Evolutionary conservation across 768 basidiomycete genomes (phyloP), one percentile per base, ranked within the genome.

Genomic region (Podaxis mareebaensis): DNA sequence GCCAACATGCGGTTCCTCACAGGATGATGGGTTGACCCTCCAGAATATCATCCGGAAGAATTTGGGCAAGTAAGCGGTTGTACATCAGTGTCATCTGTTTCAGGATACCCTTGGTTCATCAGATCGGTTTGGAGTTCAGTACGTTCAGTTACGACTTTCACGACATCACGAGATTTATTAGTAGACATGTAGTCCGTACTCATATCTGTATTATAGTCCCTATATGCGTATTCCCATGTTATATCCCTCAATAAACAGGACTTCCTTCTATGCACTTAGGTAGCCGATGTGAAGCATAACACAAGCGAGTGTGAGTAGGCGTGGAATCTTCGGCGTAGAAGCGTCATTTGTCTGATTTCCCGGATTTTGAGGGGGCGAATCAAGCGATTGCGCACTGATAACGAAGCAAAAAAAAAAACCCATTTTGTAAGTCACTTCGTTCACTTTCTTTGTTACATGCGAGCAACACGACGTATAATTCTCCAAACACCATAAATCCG

Each of bases 1-100:
- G 30, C 30, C 48, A 28, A 51, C 44, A 15, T 33, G 4, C 42
- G 24, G 28, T 44, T 39, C 26, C 22, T 22, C 30, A 7, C 61
- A 83, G 80, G 81, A 82, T 58, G 80, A 83, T 60, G 79, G 79
- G 0, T 67, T 76, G 51, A 73, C 80, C 3, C 68, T 83, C 36
- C 81, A 82, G 68, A 77, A 80, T 63, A 77, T 74, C 42, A 80
- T 82, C 57, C 76, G 81, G 30, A 77, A 75, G 59, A 75, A 67
- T 60, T 64, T 82, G 48, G 81, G 80, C 33, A 78, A 77, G 66
- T 79, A 62, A 59, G 28, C 44, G 15, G 44, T 13, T 33, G 30
- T 33, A 33, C 30, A 33, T 40, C 17, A 4, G 36, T 39, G 20
- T 22, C n/a, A 13, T 3, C 15, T 56, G 11, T n/a, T 38, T 39